Evolutionary conservation across 352 stramenopile species (phyloP).

Genomic region (Phytophthora colocasiae): DNA sequence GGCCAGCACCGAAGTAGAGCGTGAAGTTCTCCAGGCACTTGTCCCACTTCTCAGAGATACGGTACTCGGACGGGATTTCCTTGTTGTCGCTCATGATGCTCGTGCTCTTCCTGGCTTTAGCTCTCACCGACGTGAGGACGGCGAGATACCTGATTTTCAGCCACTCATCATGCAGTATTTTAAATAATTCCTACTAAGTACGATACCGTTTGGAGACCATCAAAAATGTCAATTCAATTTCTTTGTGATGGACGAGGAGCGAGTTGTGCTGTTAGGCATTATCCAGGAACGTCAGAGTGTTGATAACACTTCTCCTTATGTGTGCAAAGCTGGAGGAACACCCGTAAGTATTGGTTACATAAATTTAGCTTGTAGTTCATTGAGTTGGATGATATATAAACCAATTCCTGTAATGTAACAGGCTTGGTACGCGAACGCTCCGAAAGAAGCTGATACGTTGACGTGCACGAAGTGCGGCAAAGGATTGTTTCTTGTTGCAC

Average conservation of each 20-base stretch:
- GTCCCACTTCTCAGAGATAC: conserved; percentile 92
- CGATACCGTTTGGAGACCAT: conserved; percentile 16
- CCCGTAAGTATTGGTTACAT: conserved; percentile 46
- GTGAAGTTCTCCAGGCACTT: conserved; percentile 91
- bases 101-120: conserved; percentile 15
- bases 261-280: conserved; percentile 70
- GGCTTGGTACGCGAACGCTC: conserved; percentile 65
- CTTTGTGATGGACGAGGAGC: conserved; percentile 58
- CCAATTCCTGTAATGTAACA: conserved; percentile 21
- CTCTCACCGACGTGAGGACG: conserved; percentile 38
- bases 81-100: conserved; percentile 59
- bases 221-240: conserved; percentile 12
- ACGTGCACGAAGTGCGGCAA: conserved; percentile 67
- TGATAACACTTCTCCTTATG: conserved; percentile 68
- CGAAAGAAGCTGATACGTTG: conserved; percentile 48
- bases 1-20: conserved; percentile 84
- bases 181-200: conserved; percentile 15
- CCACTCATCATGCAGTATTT: conserved; percentile 22
- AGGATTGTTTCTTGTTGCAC: conserved; percentile 68
- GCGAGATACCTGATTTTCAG: conserved; percentile 14
- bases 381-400: conserved; percentile 1
- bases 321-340: conserved; percentile 82
- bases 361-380: conserved; percentile 1
- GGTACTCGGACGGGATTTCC: conserved; percentile 87
- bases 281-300: conserved; percentile 74